These are phyloP conservation scores for Acanthochlamys bracteata DNA, from an alignment of 106 monocot genomes.

Conservation along the genomic window DNA sequence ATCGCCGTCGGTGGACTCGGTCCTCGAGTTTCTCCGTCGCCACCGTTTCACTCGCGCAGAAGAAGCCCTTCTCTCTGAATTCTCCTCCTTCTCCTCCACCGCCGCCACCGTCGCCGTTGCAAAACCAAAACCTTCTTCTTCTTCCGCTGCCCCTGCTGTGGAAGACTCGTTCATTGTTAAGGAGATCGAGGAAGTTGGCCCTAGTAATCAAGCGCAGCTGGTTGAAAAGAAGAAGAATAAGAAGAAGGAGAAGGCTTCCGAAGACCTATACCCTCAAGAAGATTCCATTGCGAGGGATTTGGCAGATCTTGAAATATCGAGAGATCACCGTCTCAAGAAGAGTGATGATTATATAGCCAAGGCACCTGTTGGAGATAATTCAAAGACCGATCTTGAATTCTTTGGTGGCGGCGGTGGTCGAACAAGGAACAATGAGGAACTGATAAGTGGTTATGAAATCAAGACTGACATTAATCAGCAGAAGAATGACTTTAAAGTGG, in stretches of 20 bases:
- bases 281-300: slow-evolving; percentile 28
- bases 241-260: slow-evolving; percentile 28
- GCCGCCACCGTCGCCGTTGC: slow-evolving; percentile 25
- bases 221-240: slow-evolving; percentile 33
- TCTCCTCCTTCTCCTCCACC: slow-evolving; percentile 28
- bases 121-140: neutral
- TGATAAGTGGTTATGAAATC: slow-evolving; percentile 8
- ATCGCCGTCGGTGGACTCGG: slow-evolving; percentile 58
- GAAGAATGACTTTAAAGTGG: no score
- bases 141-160: slow-evolving; percentile 11
- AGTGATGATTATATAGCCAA: slow-evolving; percentile 27
- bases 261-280: slow-evolving; percentile 80
- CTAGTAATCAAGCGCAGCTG: neutral
- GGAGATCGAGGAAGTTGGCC: slow-evolving; percentile 65
- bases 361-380: neutral
- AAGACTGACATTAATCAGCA: slow-evolving; percentile 9
- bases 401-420: no score
- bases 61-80: slow-evolving; percentile 76
- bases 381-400: no score
- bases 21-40: slow-evolving; percentile 72
- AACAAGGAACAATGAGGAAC: no score
- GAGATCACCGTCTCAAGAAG: slow-evolving; percentile 29
- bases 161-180: slow-evolving; percentile 79
- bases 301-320: slow-evolving; percentile 51
- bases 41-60: slow-evolving; percentile 76